A percentile compares a stretch with the other conserved stretches of the same genome.
Evolutionary conservation across 257 asterid species (phyloP).

Genomic region (Craterostigma plantagineum): DNA sequence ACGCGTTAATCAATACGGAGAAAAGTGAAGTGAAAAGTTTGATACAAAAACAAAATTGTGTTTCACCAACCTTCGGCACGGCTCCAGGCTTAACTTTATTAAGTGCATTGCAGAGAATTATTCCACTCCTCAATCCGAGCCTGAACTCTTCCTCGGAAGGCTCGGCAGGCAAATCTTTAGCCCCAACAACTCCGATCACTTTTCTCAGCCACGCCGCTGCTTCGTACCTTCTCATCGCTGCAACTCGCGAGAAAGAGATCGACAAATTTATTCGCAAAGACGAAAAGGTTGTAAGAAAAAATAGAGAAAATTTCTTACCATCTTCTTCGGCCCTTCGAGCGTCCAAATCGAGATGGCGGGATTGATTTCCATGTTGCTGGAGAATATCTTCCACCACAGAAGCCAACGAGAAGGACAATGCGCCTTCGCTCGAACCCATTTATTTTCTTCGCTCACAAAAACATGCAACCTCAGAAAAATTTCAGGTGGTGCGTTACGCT

Average conservation of each 20-base stretch:
- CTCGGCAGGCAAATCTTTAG: slow-evolving; percentile 87
- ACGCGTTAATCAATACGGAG: too few species aligned
- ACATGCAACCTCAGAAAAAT: too few species aligned
- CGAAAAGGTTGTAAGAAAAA: not conserved
- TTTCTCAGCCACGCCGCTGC: slow-evolving; percentile 86
- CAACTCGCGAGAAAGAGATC: slow-evolving; percentile 1
- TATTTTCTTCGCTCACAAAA: not conserved
- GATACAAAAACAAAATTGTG: not conserved
- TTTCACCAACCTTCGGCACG: slow-evolving; percentile 51
- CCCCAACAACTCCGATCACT: slow-evolving; percentile 78
- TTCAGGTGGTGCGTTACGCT: too few species aligned
- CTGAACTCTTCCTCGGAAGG: slow-evolving; percentile 94
- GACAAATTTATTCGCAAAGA: not conserved
- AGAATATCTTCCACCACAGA: slow-evolving; percentile 84
- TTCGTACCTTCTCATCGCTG: slow-evolving; percentile 77
- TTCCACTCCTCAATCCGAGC: slow-evolving; percentile 84
- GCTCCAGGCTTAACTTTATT: slow-evolving; percentile 80
- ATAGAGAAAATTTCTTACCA: too few species aligned
- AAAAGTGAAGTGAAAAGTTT: too few species aligned
- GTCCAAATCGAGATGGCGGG: slow-evolving; percentile 66
- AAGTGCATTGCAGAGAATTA: slow-evolving; percentile 72
- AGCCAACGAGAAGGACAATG: slow-evolving; percentile 54
- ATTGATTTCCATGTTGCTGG: slow-evolving; percentile 66
- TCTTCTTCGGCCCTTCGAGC: slow-evolving; percentile 88
- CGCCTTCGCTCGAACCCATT: slow-evolving; percentile 43